Evolutionary conservation across 2,329 filamentous ascomycete species (phyloP).

Genomic region (Calcarisporium arbuscula): DNA sequence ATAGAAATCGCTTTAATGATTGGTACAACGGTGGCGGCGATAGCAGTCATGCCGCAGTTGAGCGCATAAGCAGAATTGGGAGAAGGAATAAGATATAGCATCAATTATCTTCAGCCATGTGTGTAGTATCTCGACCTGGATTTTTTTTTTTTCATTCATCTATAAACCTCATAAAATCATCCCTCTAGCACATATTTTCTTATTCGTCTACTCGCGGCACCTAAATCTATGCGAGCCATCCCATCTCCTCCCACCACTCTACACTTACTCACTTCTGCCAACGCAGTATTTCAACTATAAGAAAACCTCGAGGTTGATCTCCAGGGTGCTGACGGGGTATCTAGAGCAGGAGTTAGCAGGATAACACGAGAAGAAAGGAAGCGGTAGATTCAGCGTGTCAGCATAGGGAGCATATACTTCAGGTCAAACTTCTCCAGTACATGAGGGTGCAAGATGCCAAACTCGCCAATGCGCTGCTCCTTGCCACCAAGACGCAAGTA

Average conservation of each 20-base stretch:
- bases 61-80: too few species aligned
- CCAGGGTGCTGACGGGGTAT: conserved; percentile 88
- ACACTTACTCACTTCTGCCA: too few species aligned
- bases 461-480: conserved; percentile 73
- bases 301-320: conserved; percentile 93
- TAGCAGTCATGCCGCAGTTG: too few species aligned
- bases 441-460: conserved; percentile 88
- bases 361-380: not conserved
- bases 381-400: not conserved
- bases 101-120: too few species aligned
- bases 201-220: too few species aligned
- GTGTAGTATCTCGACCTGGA: not conserved
- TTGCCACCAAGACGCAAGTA: conserved; percentile 70
- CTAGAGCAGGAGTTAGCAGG: conserved; percentile 28
- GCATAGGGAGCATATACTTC: conserved; percentile 44
- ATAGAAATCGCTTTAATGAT: too few species aligned
- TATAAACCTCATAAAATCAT: conserved; percentile 19
- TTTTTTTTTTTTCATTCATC: conserved; percentile 19
- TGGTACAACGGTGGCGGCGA: too few species aligned
- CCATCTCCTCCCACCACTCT: not conserved
- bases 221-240: too few species aligned
- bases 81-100: too few species aligned
- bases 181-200: conserved; percentile 9
- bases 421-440: conserved; percentile 93
- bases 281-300: too few species aligned